Base-by-base conservation (phyloP, 371 early-diverging fungal genomes). In the Chytridium lagenaria region DNA sequence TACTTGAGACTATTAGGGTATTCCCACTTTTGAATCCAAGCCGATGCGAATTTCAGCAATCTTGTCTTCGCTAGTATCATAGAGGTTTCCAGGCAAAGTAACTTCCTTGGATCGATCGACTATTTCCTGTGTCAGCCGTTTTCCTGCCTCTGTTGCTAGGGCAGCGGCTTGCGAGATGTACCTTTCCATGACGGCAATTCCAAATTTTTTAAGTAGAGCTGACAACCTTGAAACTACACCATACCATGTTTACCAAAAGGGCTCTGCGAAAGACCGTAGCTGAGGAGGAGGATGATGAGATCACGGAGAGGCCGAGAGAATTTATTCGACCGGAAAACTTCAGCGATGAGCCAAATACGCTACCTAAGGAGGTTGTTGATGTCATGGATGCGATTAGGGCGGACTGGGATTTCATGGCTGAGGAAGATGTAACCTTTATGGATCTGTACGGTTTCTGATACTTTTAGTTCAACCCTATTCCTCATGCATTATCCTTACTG, bases 91-190 rank as follows among this genome's bases (percentile, higher is more conserved):
- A 23, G 89, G 89, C 38, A 87, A 80, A 70, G 93, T 91, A 65
- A 94, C 89, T 69, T 95, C 95, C 68, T 91, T 88, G 57, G 95
- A 92, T 83, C 92, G 91, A 67, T 95, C 95, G 0, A 92, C 92
- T 26, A 95, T 79, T 22, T 92, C 92, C 77, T 94, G 93, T 0
- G 93, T 92, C 67, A 94, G 86, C 70, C 92, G 91, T 81, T 91
- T 89, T 70, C 92, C 94, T 2, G 95, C 96, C 75, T 88, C 90
- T 50, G 90, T 90, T 63, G 93, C 94, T 76, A 93, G 83, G 23
- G 85, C 84, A 71, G 91, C 90, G 36, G 94, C 94, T 65, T 87
- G 52, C 33, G 51, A 28, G 2, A 80, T 1, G 57, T 73, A 76
- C 38, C 36, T 55, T 55, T 78, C 74, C 76, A 78, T 78, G 19